Evolutionary conservation across 345 rosid species (phyloP).

Genomic region (Schrenkiella parvula): DNA sequence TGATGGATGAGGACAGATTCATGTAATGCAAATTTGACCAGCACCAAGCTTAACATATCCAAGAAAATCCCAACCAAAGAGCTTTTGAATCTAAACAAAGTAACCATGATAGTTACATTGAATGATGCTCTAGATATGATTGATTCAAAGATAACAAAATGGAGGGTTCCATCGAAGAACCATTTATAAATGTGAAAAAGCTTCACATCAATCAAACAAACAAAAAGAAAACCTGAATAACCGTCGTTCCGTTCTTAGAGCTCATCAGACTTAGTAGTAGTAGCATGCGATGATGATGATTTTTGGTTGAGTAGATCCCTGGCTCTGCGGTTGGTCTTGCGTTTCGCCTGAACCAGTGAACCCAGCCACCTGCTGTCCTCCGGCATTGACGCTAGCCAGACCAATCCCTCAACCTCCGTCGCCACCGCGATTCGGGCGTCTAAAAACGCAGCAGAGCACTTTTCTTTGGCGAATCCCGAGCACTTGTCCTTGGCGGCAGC

Average conservation of each 20-base stretch:
- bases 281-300: background rate
- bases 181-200: too few species aligned
- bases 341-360: constrained; percentile 19
- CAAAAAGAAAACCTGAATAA: too few species aligned
- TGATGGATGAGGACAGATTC: background rate
- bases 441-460: constrained; percentile 49
- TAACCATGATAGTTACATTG: background rate
- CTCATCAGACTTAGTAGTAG: too few species aligned
- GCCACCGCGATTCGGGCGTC: constrained; percentile 56
- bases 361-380: constrained; percentile 27
- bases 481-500: constrained; percentile 64
- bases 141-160: background rate
- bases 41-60: background rate
- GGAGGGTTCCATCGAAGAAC: too few species aligned
- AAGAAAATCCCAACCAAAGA: background rate
- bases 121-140: too few species aligned
- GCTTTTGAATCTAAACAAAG: background rate
- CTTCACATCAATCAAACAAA: too few species aligned
- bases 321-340: constrained; percentile 37
- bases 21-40: background rate
- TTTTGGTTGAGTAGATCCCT: constrained; percentile 34
- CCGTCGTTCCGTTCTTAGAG: too few species aligned
- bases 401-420: constrained; percentile 34
- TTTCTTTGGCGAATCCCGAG: constrained; percentile 52
- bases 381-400: constrained; percentile 46